These are phyloP conservation scores for Physcia stellaris DNA, from an alignment of 495 filamentous ascomycete genomes.

Conservation along the genomic window DNA sequence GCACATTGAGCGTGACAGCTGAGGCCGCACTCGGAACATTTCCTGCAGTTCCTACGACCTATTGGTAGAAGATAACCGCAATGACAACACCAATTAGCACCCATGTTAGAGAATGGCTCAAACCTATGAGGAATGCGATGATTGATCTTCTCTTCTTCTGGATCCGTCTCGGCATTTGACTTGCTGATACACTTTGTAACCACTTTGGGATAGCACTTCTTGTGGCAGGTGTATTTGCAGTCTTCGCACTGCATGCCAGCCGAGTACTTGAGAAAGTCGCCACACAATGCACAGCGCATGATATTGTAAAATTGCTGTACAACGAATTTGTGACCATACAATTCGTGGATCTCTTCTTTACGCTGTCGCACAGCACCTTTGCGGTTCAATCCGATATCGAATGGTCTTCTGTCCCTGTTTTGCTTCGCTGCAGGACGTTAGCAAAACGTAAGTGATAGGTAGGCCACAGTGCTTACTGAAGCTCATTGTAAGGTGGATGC, in stretches of 20 bases:
- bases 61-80: constrained; percentile 97
- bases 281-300: constrained; percentile 98
- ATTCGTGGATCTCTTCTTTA: constrained; percentile 94
- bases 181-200: constrained; percentile 99
- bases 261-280: constrained; percentile 96
- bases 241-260: constrained; percentile 98
- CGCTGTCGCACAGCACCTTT: constrained; percentile 93
- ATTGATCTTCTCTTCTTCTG: constrained; percentile 98
- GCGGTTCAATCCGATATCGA: constrained; percentile 80
- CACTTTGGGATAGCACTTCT: constrained; percentile 91
- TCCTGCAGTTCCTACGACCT: constrained; percentile 83
- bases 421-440: constrained; percentile 46
- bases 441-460: constrained; percentile 7
- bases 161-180: constrained; percentile 93
- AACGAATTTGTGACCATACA: constrained; percentile 97
- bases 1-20: constrained; percentile 85
- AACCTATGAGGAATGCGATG: constrained; percentile 97
- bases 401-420: constrained; percentile 51
- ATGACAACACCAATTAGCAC: constrained; percentile 98
- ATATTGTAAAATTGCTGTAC: constrained; percentile 99
- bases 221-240: constrained; percentile 98
- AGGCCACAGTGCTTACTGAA: constrained; percentile 46
- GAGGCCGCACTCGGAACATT: constrained; percentile 84
- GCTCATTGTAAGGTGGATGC: constrained; percentile 74
- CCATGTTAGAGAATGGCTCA: constrained; percentile 85